phyloP scores from a whole-genome alignment of 177 flowering plant species.

The Vitis hybrid region DNA sequence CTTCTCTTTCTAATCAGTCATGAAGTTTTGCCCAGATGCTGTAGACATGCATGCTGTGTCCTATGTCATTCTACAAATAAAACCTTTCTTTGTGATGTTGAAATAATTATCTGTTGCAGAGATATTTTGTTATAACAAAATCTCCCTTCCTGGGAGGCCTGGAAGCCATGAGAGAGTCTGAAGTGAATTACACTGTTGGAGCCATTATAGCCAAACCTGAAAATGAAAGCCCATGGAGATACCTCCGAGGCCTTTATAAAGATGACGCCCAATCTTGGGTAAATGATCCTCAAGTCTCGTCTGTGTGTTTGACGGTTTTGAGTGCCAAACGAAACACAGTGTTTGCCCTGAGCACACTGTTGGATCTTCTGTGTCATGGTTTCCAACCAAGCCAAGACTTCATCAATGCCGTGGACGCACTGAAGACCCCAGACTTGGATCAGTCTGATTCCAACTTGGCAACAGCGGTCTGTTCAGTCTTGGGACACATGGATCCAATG shows the following conservation, averaged over 20 bases:
- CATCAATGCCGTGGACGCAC: conserved; percentile 44
- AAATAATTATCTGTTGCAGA: conserved; percentile 37
- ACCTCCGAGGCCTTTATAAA: conserved; percentile 82
- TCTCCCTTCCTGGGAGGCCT: conserved; percentile 84
- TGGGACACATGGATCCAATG: conserved; percentile 66
- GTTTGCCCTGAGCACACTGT: conserved; percentile 73
- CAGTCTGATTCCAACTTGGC: conserved; percentile 39
- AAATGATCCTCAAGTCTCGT: conserved; percentile 48
- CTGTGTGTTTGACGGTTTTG: conserved; percentile 64
- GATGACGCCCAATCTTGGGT: conserved; percentile 43
- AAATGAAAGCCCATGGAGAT: conserved; percentile 97
- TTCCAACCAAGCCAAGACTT: conserved; percentile 56
- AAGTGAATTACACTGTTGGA: conserved; percentile 62
- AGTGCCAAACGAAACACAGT: conserved; percentile 30
- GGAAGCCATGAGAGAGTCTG: conserved; percentile 70
- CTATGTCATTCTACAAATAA: too few species aligned
- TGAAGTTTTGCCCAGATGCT: too few species aligned
- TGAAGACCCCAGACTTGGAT: conserved; percentile 28
- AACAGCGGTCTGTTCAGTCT: conserved; percentile 50
- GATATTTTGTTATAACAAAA: conserved; percentile 81
- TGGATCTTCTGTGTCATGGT: conserved; percentile 77
- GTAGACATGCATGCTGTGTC: too few species aligned
- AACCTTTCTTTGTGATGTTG: not conserved
- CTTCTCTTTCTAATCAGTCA: too few species aligned
- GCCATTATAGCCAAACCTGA: conserved; percentile 75